Evolutionary conservation across 2,329 filamentous ascomycete species (phyloP), one percentile per base, ranked within the genome.

Genomic region (Apiospora phragmitis): DNA sequence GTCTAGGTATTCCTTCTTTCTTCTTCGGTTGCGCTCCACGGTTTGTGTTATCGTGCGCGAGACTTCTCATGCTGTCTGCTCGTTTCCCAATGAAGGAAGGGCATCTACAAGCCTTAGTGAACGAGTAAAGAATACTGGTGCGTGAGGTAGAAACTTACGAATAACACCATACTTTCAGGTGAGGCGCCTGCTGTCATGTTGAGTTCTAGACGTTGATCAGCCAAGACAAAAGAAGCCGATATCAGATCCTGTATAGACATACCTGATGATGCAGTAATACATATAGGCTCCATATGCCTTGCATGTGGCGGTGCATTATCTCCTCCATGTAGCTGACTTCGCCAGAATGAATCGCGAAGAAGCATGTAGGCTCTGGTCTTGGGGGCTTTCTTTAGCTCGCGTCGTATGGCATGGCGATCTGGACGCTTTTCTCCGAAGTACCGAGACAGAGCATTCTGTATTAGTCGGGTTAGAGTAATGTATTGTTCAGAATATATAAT

Each of bases 11-110:
- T 68, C 66, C 5, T 38, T 59, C 9, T 41, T 32, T 16, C 2
- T 24, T 24, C 14, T 26, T 26, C 43, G 42, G 35, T 24, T n/a
- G 11, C 38, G 29, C 16, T 0, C n/a, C 41, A 45, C 69, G n/a
- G 69, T 75, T 24, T 68, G 71, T 6, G 67, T 72, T 12, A 83
- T 82, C 26, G 78, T 72, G 0, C 67, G 70, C 0, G 79, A 74
- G 80, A 76, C 6, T 74, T 74, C 0, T 76, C 74, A 4, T 77
- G 76, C 55, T 76, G 79, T 1, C 77, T 75, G 14, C 82, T 80
- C 0, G 79, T 81, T 45, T 84, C 83, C 82, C 82, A 84, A 29
- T 84, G 82, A 1, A 84, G 77, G 59, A 80, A 83, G 0, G 81
- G 81, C 78, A 83, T 81, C 81, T 83, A 26, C 0, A 47, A 3